A percentile compares a stretch with the other conserved stretches of the same genome.
These are phyloP conservation scores for Brettanomyces naardenensis DNA, from an alignment of 805 yeast species.

Conservation along the genomic window DNA sequence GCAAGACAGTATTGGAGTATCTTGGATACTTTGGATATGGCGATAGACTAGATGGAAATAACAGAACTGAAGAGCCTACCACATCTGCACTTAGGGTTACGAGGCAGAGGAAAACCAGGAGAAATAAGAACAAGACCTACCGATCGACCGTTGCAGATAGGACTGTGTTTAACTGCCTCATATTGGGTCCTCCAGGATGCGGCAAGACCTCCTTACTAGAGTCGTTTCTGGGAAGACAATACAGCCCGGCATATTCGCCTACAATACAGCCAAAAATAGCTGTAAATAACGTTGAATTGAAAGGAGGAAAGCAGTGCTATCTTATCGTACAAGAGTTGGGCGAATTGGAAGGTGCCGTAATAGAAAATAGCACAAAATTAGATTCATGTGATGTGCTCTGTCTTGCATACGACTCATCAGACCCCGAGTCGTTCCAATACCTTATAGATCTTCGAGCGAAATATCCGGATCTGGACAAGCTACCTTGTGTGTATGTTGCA, in stretches of 20 bases:
- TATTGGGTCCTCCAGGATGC: constrained; percentile 76
- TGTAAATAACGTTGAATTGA: constrained; percentile 86
- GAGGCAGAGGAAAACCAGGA: constrained; percentile 65
- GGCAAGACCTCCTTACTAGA: constrained; percentile 85
- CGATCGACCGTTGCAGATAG: constrained; percentile 71
- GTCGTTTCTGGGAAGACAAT: constrained; percentile 69
- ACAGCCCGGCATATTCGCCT: constrained; percentile 67
- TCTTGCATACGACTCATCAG: constrained; percentile 86
- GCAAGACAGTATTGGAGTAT: constrained; percentile 78
- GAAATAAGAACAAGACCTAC: constrained; percentile 53
- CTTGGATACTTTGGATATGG: constrained; percentile 88
- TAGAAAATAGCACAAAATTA: constrained; percentile 60
- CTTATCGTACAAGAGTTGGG: constrained; percentile 86
- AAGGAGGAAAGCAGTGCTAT: constrained; percentile 94
- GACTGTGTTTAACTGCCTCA: constrained; percentile 84
- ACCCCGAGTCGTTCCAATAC: constrained; percentile 88
- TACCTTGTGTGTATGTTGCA: constrained; percentile 87
- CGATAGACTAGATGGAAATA: constrained; percentile 18
- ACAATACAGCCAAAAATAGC: constrained; percentile 75
- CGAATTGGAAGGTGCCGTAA: constrained; percentile 72
- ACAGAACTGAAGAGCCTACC: constrained; percentile 13
- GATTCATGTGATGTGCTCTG: constrained; percentile 90
- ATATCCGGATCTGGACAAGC: constrained; percentile 47
- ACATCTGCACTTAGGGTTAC: constrained; percentile 65
- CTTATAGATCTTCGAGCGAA: constrained; percentile 59